Evolutionary conservation across 345 rosid species (phyloP).

Genomic region (Turritis glabra): DNA sequence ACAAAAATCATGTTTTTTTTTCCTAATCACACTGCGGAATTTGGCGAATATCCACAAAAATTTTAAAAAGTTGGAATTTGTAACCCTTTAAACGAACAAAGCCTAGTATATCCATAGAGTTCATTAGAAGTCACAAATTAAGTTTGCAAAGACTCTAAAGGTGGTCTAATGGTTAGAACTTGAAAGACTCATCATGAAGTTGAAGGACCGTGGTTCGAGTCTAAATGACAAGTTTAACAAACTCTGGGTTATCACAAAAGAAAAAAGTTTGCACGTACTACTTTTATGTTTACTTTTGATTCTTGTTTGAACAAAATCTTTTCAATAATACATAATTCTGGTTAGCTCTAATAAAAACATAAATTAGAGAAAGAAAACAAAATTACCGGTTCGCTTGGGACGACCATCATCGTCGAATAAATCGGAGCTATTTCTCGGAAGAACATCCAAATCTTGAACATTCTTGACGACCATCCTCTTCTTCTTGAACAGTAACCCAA

Average conservation of each 20-base stretch:
- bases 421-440: conserved; percentile 27
- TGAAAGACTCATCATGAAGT: neutral
- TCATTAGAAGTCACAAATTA: neutral
- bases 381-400: conserved; percentile 37
- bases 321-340: neutral
- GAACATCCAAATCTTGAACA: conserved; percentile 26
- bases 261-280: too few species aligned
- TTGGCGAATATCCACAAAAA: neutral
- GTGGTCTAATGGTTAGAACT: neutral
- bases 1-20: neutral
- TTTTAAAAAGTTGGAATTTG: too few species aligned
- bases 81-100: too few species aligned
- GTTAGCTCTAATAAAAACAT: neutral
- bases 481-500: neutral
- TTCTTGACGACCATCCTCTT: conserved; percentile 25
- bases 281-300: too few species aligned
- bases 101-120: neutral
- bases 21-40: neutral
- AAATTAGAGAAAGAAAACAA: neutral
- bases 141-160: neutral
- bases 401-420: conserved; percentile 41
- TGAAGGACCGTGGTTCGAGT: neutral
- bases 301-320: neutral
- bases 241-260: too few species aligned
- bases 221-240: neutral